Base-by-base conservation (phyloP, 169 alveolate species). In the Eimeria necatrix region DNA sequence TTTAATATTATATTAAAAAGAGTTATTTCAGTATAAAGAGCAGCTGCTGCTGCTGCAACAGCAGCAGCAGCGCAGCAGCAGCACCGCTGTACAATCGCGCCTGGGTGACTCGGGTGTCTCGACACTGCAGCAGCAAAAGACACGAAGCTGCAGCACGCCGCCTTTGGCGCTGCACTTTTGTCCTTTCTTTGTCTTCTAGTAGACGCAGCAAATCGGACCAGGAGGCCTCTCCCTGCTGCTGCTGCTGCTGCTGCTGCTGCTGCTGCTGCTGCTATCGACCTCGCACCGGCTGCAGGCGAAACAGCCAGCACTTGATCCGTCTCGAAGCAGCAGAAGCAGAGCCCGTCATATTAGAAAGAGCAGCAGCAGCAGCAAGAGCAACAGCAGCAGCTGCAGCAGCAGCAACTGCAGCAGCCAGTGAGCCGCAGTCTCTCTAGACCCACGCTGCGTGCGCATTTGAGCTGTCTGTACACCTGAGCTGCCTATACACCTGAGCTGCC, bases 301-400 rank as follows among this genome's bases (percentile, higher is more conserved):
- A 56, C 64, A 56, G 14, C 8, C 64, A 56, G 8, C 6, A 68
- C 64, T 8, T 9, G 14, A 8, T 56, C 20, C 8, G 64, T 56
- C 64, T 14, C 20, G 64, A 56, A 56, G 64, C 8, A 56, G 64
- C 64, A 56, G 64, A 56, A 56, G 64, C 64, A 56, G 64, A 8
- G 64, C 64, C 14, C 14, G 64, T 14, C 8, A 56, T 8, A 56
- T 14, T 14, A 68, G 26, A 68, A 68, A 12, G 10, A 12, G 78
- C 78, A 68, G 78, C 78, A 68, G 64, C 46, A 68, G 78, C 78
- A 68, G 78, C 78, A 68, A 68, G 46, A 68, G 26, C 78, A 68
- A 68, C 46, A n/a, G 78, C 78, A 68, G 78, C 78, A 68, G 78
- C 46, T 9, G 78, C 78, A 68, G 26, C 78, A 68, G 78, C 20